Evolutionary conservation across 2,329 filamentous ascomycete species (phyloP).

Genomic region (Incumbomyces delicatus): DNA sequence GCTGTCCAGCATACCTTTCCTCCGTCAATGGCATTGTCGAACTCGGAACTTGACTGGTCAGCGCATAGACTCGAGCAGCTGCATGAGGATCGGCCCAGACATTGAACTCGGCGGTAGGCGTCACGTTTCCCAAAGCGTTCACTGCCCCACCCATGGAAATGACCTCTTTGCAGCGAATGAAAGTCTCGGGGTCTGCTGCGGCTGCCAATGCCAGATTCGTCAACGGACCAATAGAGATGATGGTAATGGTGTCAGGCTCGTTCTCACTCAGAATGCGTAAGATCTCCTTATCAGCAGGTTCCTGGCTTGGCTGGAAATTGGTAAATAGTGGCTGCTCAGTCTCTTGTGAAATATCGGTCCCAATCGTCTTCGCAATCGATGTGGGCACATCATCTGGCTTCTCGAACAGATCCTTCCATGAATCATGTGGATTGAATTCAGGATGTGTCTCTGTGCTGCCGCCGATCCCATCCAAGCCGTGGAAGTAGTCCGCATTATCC

Average conservation of each 20-base stretch:
- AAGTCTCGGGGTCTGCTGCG: slow-evolving; percentile 77
- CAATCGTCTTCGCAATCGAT: slow-evolving; percentile 33
- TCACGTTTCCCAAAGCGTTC: slow-evolving; percentile 67
- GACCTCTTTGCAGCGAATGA: slow-evolving; percentile 79
- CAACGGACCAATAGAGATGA: slow-evolving; percentile 79
- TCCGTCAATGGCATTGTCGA: slow-evolving; percentile 68
- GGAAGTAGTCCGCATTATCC: slow-evolving; percentile 77
- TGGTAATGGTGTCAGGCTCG: slow-evolving; percentile 73
- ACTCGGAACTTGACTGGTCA: slow-evolving; percentile 62
- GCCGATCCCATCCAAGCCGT: slow-evolving; percentile 67
- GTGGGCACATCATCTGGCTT: slow-evolving; percentile 34
- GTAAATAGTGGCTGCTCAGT: slow-evolving; percentile 24
- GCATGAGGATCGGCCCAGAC: slow-evolving; percentile 78
- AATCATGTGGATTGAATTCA: slow-evolving; percentile 62
- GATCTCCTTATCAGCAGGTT: slow-evolving; percentile 73
- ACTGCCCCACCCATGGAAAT: slow-evolving; percentile 93
- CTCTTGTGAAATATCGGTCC: slow-evolving; percentile 11
- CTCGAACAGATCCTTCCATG: slow-evolving; percentile 62
- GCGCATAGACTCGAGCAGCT: slow-evolving; percentile 64
- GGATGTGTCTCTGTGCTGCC: slow-evolving; percentile 61
- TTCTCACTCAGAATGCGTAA: slow-evolving; percentile 75
- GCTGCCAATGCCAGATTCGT: slow-evolving; percentile 91
- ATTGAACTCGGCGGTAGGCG: slow-evolving; percentile 88
- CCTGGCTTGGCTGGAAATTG: slow-evolving; percentile 66
- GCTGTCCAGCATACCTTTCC: slow-evolving; percentile 20